A percentile compares a stretch with the other conserved stretches of the same genome.
phyloP scores from a whole-genome alignment of 1,284 basidiomycete species.

The Cystobasidium sp. region DNA sequence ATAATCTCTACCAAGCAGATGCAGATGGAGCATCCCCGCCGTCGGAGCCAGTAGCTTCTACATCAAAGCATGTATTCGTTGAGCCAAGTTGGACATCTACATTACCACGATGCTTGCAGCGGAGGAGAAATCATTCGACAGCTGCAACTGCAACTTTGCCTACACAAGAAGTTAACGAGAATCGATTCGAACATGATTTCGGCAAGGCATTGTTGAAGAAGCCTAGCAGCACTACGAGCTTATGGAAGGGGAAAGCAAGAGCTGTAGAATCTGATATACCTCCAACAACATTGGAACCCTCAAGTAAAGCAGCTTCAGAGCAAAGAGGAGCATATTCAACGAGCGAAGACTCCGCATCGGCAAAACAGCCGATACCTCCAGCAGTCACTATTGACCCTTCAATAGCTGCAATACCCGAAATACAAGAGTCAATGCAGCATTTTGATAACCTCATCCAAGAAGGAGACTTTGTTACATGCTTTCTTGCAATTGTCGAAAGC shows the following conservation, averaged over 20 bases:
- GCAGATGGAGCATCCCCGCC: neutral
- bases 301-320: neutral
- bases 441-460: constrained; percentile 3
- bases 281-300: neutral
- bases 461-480: constrained; percentile 6
- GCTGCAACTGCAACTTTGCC: constrained; percentile 3
- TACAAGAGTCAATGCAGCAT: constrained; percentile 1
- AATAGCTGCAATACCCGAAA: neutral
- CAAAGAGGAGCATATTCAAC: neutral
- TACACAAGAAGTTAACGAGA: neutral
- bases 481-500: neutral
- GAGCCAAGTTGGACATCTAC: neutral
- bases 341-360: neutral
- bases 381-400: neutral
- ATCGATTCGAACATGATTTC: constrained; percentile 24
- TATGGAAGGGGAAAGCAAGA: constrained; percentile 42
- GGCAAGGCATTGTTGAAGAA: constrained; percentile 2
- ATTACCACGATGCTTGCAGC: constrained; percentile 17
- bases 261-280: constrained; percentile 25
- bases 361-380: constrained; percentile 2
- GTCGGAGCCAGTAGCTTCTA: constrained; percentile 13
- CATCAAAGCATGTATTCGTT: constrained; percentile 8
- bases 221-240: neutral
- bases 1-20: neutral
- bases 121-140: constrained; percentile 5